Percentiles rank a stretch among this genome's conserved stretches.
Evolutionary conservation across 2,329 filamentous ascomycete genomes (phyloP).

Genomic region (Aspergillus clavatus): DNA sequence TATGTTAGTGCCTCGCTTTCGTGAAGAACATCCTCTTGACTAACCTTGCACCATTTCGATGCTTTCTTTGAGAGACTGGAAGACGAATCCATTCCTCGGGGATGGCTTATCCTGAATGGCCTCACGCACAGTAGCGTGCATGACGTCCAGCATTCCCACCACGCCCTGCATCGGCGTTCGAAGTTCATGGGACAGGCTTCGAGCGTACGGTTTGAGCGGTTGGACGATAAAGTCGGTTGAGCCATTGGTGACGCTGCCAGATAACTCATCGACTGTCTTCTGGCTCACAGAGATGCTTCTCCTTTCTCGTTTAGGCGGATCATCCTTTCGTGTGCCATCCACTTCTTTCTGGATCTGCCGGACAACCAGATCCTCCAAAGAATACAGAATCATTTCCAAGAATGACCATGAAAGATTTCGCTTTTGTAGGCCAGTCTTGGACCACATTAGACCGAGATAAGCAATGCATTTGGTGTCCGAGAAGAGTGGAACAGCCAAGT

Average conservation of each 20-base stretch:
- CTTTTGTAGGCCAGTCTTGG: conserved; percentile 53
- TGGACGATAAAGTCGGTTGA: conserved; percentile 54
- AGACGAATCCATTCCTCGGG: conserved; percentile 50
- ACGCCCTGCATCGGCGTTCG: conserved; percentile 72
- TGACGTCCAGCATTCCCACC: conserved; percentile 70
- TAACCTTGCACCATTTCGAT: conserved; percentile 66
- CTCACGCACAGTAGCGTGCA: conserved; percentile 68
- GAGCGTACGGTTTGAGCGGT: conserved; percentile 66
- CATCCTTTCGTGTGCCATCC: conserved; percentile 24
- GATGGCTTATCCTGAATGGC: conserved; percentile 54
- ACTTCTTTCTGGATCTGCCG: conserved; percentile 54
- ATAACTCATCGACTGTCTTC: conserved; percentile 20
- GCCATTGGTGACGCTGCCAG: conserved; percentile 50
- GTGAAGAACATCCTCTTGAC: conserved; percentile 7
- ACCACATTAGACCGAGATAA: conserved; percentile 70
- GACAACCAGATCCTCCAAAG: conserved; percentile 62
- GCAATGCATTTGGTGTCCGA: conserved; percentile 62
- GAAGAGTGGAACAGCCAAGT: conserved; percentile 63
- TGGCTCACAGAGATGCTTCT: conserved; percentile 20
- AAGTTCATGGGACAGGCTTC: conserved; percentile 66
- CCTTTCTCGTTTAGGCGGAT: conserved; percentile 23
- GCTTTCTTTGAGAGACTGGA: conserved; percentile 60
- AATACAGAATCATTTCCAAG: conserved; percentile 63
- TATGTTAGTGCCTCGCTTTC: background rate
- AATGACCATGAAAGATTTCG: conserved; percentile 60